Conservation (phyloP, 1,284 basidiomycete genomes). For the Coniferiporia sulphurascens region DNA sequence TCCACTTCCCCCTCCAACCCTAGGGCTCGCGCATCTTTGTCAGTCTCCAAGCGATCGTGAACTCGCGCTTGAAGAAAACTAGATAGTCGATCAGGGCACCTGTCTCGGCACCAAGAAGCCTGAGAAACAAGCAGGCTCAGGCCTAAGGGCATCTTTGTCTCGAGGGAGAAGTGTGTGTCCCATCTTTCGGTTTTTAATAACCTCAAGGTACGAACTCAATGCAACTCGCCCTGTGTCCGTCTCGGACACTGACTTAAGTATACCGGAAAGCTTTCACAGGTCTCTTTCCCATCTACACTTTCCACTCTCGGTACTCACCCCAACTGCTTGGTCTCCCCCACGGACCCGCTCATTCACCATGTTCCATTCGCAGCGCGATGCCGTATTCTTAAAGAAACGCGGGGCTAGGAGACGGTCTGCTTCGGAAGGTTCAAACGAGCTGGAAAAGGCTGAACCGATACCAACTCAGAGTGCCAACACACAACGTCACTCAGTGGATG, state of each 20-base stretch:
- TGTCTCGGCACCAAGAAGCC: background rate
- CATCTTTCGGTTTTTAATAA: background rate
- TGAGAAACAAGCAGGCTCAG: background rate
- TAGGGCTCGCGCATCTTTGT: background rate
- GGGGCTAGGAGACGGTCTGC: slow-evolving; percentile 1
- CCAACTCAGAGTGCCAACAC: background rate
- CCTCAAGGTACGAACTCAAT: background rate
- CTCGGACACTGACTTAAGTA: background rate
- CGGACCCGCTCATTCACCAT: background rate
- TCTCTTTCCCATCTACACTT: background rate
- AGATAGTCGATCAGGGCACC: background rate
- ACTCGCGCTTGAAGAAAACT: background rate
- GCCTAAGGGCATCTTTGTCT: background rate
- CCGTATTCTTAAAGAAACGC: background rate
- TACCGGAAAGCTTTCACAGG: background rate
- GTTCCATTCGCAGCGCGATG: background rate
- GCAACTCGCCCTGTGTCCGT: background rate
- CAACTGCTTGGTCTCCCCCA: background rate
- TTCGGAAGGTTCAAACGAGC: background rate
- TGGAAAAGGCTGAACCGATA: background rate
- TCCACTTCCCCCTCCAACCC: background rate
- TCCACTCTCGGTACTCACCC: background rate
- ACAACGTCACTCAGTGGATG: background rate
- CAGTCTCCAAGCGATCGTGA: background rate
- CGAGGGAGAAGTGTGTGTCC: background rate